Conservation (phyloP, 768 basidiomycete species). For the Suillus luteus region DNA sequence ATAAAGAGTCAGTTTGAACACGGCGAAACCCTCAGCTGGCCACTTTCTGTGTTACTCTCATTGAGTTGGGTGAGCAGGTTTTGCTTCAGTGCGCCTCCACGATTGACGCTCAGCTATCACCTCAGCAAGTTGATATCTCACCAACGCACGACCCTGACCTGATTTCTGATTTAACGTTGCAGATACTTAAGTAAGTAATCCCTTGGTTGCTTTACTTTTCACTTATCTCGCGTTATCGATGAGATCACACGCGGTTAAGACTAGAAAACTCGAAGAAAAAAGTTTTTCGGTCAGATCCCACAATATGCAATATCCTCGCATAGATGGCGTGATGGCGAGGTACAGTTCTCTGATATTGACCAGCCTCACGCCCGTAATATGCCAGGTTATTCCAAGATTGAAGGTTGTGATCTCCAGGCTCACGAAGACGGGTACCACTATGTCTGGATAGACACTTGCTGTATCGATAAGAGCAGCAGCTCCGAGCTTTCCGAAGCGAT, state of each 20-base stretch:
- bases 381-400: slow-evolving; percentile 20
- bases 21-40: not conserved
- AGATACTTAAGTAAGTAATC: not conserved
- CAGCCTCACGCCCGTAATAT: not conserved
- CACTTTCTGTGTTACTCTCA: not conserved
- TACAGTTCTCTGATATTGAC: not conserved
- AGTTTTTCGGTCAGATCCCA: slow-evolving; percentile 4
- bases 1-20: not conserved
- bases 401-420: slow-evolving; percentile 24
- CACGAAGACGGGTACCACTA: slow-evolving; percentile 18
- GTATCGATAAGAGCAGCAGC: slow-evolving; percentile 32
- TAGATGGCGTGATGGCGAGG: not conserved
- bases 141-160: not conserved
- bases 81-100: not conserved
- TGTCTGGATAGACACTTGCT: slow-evolving; percentile 37
- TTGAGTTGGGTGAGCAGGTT: not conserved
- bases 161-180: not conserved
- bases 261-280: slow-evolving; percentile 9
- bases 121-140: not conserved
- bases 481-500: slow-evolving; percentile 33
- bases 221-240: slow-evolving; percentile 27
- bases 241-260: slow-evolving; percentile 10
- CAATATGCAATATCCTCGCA: not conserved
- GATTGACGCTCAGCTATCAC: not conserved
- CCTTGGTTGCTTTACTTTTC: not conserved